These are phyloP conservation scores for Botryosphaeria dothidea DNA, from an alignment of 2,329 filamentous ascomycete species.

Conservation along the genomic window DNA sequence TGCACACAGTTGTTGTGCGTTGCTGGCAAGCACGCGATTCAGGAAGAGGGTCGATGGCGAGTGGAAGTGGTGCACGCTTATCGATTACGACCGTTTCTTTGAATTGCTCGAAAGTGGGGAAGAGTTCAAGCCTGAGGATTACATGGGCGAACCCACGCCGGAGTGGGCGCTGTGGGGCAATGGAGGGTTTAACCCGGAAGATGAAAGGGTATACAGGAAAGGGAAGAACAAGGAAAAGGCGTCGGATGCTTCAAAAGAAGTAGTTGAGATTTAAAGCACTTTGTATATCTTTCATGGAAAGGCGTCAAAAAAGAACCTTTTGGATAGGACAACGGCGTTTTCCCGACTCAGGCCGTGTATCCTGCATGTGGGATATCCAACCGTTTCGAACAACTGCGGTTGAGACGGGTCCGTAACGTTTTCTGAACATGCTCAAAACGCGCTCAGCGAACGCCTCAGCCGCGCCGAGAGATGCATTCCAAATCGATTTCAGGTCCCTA, in stretches of 20 bases:
- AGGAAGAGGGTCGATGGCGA: constrained; percentile 61
- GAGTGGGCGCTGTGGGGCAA: constrained; percentile 96
- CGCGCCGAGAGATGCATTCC: neutral
- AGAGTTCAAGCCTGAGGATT: constrained; percentile 84
- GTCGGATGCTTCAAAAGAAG: neutral
- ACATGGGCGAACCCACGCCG: constrained; percentile 79
- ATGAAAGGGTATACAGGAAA: constrained; percentile 84
- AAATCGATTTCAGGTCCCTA: neutral
- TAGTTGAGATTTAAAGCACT: constrained; percentile 10
- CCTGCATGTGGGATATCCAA: neutral
- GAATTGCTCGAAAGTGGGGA: constrained; percentile 72
- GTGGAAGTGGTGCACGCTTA: constrained; percentile 92
- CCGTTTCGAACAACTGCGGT: neutral
- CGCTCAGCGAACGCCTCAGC: neutral
- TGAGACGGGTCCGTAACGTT: neutral
- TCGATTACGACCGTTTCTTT: constrained; percentile 90
- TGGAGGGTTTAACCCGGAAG: constrained; percentile 89
- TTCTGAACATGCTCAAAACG: neutral
- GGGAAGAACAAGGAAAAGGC: constrained; percentile 59
- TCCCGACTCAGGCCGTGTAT: too few species aligned
- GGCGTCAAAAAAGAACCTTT: neutral
- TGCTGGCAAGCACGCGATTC: constrained; percentile 84
- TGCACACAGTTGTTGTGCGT: constrained; percentile 88
- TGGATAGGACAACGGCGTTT: neutral
- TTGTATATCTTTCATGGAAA: neutral